Evolutionary conservation across 441 rosid species (phyloP).

Genomic region (Gossypium schwendimanii): DNA sequence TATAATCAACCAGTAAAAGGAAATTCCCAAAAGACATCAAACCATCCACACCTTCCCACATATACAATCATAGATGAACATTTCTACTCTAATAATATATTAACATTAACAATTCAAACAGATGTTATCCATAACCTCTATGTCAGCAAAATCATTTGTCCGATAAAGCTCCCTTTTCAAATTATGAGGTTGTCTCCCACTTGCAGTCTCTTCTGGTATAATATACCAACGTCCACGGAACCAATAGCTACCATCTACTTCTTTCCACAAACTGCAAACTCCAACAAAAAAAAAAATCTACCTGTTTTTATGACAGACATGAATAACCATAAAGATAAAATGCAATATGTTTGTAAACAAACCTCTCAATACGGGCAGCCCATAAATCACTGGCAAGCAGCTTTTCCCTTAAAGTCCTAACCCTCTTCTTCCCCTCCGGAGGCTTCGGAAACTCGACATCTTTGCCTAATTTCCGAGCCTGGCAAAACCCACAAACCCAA

Average conservation of each 20-base stretch:
- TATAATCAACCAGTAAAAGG: background rate
- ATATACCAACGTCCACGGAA: conserved; percentile 71
- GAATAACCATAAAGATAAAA: background rate
- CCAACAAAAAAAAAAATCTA: background rate
- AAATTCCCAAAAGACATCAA: background rate
- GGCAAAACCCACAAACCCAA: conserved; percentile 76
- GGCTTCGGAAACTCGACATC: conserved; percentile 43
- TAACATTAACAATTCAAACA: background rate
- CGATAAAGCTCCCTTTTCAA: conserved; percentile 73
- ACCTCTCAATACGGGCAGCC: conserved; percentile 81
- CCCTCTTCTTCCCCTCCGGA: conserved; percentile 52
- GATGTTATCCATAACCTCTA: conserved; percentile 46
- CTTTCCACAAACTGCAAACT: conserved; percentile 69
- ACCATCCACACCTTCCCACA: background rate
- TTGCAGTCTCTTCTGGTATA: conserved; percentile 85
- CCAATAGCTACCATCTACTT: conserved; percentile 60
- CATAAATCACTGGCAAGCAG: conserved; percentile 79
- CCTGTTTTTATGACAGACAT: background rate
- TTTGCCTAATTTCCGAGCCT: conserved; percentile 49
- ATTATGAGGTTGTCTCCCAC: conserved; percentile 79
- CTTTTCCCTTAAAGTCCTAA: conserved; percentile 82
- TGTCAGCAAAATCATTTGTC: conserved; percentile 71
- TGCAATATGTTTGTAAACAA: background rate
- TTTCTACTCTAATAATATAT: background rate
- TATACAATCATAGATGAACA: background rate